These are phyloP conservation scores for Actinidia arguta DNA, from an alignment of 179 eudicot genomes.

Conservation along the genomic window DNA sequence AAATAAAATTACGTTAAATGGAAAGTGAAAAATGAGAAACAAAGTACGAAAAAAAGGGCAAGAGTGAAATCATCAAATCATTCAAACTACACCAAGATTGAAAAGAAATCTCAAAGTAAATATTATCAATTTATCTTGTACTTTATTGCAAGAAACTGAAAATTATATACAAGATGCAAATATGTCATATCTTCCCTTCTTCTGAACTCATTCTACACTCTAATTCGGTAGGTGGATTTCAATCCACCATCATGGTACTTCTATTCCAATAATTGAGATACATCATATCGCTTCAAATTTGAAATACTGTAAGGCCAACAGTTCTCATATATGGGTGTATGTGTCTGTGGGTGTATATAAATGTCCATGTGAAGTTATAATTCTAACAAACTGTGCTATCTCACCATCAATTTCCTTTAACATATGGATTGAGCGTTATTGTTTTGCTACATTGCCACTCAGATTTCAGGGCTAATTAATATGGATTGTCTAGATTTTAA, in stretches of 20 bases:
- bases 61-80: conserved; percentile 95
- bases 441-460: neutral
- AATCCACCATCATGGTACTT: neutral
- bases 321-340: neutral
- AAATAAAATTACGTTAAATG: neutral
- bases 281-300: too few relatives aligned
- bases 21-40: neutral
- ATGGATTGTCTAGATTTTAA: neutral
- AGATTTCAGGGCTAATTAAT: neutral
- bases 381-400: neutral
- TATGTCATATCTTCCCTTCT: too few relatives aligned
- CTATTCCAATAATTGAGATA: neutral
- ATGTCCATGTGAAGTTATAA: neutral
- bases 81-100: conserved; percentile 59
- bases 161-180: neutral
- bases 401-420: neutral
- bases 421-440: neutral
- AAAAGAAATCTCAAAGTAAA: neutral
- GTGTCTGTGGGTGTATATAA: neutral
- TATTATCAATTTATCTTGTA: neutral
- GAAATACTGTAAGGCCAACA: neutral
- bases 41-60: conserved; percentile 2
- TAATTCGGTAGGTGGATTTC: neutral
- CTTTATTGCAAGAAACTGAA: neutral
- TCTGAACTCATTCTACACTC: neutral